These are phyloP conservation scores for Ottelia alismoides DNA, from an alignment of 106 monocot genomes.

Conservation along the genomic window DNA sequence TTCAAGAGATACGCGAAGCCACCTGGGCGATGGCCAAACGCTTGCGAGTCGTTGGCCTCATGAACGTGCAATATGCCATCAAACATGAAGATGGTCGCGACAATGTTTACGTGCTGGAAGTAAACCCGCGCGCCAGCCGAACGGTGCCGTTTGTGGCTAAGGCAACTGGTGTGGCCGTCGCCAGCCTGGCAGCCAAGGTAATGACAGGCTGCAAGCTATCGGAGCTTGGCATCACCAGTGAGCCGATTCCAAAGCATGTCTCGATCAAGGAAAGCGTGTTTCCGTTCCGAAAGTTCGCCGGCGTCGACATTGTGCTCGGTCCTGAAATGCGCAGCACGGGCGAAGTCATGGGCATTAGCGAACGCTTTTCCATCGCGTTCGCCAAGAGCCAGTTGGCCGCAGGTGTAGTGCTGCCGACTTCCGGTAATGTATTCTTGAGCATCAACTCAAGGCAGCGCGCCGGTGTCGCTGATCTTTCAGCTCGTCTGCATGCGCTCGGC, in stretches of 20 bases:
- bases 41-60: conserved; percentile 58
- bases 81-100: too few relatives aligned
- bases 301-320: conserved; percentile 65
- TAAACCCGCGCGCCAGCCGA: conserved; percentile 70
- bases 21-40: conserved; percentile 44
- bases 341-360: conserved; percentile 79
- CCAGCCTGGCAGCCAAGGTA: conserved; percentile 64
- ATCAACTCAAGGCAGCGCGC: conserved; percentile 61
- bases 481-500: conserved; percentile 41
- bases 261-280: conserved; percentile 73
- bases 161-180: conserved; percentile 63
- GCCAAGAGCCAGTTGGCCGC: conserved; percentile 83
- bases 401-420: conserved; percentile 50
- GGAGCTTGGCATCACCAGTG: conserved; percentile 45
- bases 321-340: conserved; percentile 90
- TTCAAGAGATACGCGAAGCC: conserved; percentile 36
- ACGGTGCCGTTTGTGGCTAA: conserved; percentile 80
- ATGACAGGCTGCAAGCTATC: conserved; percentile 62
- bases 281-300: conserved; percentile 78
- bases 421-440: conserved; percentile 54
- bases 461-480: conserved; percentile 39
- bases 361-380: conserved; percentile 50
- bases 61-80: conserved; percentile 84
- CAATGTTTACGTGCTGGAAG: conserved; percentile 66
- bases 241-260: conserved; percentile 64